Evolutionary conservation across 1,139 yeast species (phyloP), one percentile per base, ranked within the genome.

Genomic region (Suhomyces taliae): DNA sequence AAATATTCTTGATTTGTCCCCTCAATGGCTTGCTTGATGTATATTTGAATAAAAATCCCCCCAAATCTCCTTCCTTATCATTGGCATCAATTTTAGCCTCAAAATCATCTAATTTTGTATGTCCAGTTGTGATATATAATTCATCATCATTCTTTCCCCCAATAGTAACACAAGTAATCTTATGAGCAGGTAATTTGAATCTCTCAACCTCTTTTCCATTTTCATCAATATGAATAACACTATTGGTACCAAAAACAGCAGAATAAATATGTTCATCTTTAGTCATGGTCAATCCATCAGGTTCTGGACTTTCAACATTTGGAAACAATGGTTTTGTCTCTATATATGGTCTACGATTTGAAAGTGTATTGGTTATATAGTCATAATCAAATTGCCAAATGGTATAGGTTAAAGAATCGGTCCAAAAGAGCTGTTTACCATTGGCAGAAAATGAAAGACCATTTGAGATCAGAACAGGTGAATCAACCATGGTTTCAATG

Each of bases 251-350:
- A 80, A 86, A 90, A 8, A 88, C 79, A 0, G 95, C 87, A 2
- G 83, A 70, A 69, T 81, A 88, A 35, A 91, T 63, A 47, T 81
- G 75, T n/a, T 85, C 87, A 41, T 80, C 75, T 8, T 67, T 65
- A 43, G 88, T 82, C 53, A 87, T 69, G 19, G 84, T 74, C 55
- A 87, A 74, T 34, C 98, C 98, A 64, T 91, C 98, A 0, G 97
- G 96, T 58, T 82, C 93, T 2, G 85, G 74, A 31, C 49, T 67
- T 52, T 43, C 59, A 48, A 62, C 52, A 0, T 60, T 65, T 8
- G 66, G 62, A 45, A 66, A 66, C 2, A 67, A 52, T 12, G 70
- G 67, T 37, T 65, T 66, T 33, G 78, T 58, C 37, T 77, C 67
- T 39, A 83, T 67, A 53, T 76, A 77, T 24, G 65, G 61, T 14